Conservation (phyloP, 2,329 filamentous ascomycete species). For the Curvularia verruculosa region DNA sequence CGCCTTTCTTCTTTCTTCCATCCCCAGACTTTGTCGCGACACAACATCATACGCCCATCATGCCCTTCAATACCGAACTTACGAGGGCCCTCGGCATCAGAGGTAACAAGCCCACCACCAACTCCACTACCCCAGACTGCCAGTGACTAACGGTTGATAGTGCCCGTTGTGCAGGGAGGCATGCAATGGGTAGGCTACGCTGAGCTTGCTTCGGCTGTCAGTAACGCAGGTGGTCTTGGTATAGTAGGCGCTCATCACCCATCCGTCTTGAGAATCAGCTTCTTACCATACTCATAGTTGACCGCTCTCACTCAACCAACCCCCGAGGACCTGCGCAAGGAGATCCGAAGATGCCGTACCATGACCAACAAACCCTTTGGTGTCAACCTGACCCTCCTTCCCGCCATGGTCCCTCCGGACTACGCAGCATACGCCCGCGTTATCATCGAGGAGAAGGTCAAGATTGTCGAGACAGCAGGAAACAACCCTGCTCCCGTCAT, state of each 20-base stretch:
- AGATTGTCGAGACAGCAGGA: conserved; percentile 89
- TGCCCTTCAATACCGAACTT: conserved; percentile 70
- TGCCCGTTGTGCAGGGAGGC: conserved; percentile 83
- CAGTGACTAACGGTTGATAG: conserved; percentile 59
- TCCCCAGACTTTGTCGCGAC: conserved; percentile 1
- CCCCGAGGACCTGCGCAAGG: conserved; percentile 87
- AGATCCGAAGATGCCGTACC: conserved; percentile 84
- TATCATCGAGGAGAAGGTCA: conserved; percentile 90
- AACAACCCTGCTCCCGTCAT: conserved; percentile 93
- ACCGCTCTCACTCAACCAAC: conserved; percentile 91
- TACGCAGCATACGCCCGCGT: conserved; percentile 91
- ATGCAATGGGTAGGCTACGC: conserved; percentile 89
- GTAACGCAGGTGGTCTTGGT: conserved; percentile 73
- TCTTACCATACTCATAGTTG: conserved; percentile 53
- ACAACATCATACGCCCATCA: conserved; percentile 37
- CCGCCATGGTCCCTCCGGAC: conserved; percentile 86
- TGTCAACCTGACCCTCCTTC: conserved; percentile 94
- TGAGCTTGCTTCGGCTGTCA: conserved; percentile 74
- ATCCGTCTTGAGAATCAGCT: background rate
- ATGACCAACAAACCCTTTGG: conserved; percentile 83
- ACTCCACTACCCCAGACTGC: background rate
- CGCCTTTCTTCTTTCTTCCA: background rate
- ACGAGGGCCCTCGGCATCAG: conserved; percentile 66
- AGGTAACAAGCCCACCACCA: conserved; percentile 35
- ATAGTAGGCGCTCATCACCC: conserved; percentile 54